Conservation (phyloP, 192 early-diverging fungal species). For the Spinellus fusiger region DNA sequence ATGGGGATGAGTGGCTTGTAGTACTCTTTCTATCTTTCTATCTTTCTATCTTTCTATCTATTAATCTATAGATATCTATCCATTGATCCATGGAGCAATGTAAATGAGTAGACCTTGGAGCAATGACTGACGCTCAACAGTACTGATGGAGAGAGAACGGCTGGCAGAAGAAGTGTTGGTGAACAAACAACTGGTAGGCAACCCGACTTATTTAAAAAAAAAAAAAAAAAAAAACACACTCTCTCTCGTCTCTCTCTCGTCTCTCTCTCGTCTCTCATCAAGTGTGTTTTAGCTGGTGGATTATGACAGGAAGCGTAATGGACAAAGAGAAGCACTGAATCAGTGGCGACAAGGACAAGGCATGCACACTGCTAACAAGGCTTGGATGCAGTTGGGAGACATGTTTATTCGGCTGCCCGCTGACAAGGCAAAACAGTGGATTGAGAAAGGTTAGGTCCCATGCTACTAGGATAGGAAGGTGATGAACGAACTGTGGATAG, state of each 20-base stretch:
- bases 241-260: background rate
- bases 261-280: background rate
- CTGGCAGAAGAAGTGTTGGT: slow-evolving; percentile 50
- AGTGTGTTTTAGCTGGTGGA: slow-evolving; percentile 42
- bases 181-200: slow-evolving; percentile 48
- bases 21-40: background rate
- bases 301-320: slow-evolving; percentile 49
- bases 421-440: slow-evolving; percentile 39
- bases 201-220: background rate
- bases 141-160: slow-evolving; percentile 39
- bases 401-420: slow-evolving; percentile 54
- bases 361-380: slow-evolving; percentile 39
- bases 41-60: background rate
- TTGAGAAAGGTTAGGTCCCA: slow-evolving; percentile 43
- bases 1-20: background rate
- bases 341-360: slow-evolving; percentile 35
- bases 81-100: too few species aligned
- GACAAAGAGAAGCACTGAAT: slow-evolving; percentile 50
- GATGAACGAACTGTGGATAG: slow-evolving; percentile 17
- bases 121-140: too few species aligned
- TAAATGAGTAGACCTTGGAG: too few species aligned
- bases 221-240: background rate
- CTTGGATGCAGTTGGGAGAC: slow-evolving; percentile 54
- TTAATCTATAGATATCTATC: background rate
- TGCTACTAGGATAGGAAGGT: background rate